These are phyloP conservation scores for Euphrasia confusa DNA, from an alignment of 257 asterid species.

Conservation along the genomic window DNA sequence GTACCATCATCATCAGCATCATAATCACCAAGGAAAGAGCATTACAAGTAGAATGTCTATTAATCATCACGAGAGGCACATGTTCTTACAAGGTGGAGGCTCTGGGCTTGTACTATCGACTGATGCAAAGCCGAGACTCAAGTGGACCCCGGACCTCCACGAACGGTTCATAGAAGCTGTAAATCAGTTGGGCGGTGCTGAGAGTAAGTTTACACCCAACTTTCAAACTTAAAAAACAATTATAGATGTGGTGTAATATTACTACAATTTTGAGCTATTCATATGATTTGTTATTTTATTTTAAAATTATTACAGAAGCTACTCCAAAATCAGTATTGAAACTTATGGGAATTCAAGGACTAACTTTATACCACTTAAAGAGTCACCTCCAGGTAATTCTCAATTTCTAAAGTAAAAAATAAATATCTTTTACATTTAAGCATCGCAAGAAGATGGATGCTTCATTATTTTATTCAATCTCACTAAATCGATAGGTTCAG, in stretches of 20 bases:
- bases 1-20: conserved; percentile 31
- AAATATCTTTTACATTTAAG: not conserved
- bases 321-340: conserved; percentile 96
- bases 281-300: conserved; percentile 26
- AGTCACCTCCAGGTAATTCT: conserved; percentile 92
- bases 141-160: conserved; percentile 94
- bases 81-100: conserved; percentile 75
- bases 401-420: not conserved
- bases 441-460: not conserved
- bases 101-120: conserved; percentile 91
- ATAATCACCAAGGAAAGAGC: conserved; percentile 49
- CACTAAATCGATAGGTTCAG: too few species aligned
- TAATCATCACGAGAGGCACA: conserved; percentile 52
- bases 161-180: conserved; percentile 91
- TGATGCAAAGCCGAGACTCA: conserved; percentile 95
- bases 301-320: conserved; percentile 56
- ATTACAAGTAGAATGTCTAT: conserved; percentile 54
- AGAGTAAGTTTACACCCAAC: conserved; percentile 48
- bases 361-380: conserved; percentile 87
- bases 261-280: conserved; percentile 20
- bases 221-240: conserved; percentile 13
- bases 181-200: conserved; percentile 97
- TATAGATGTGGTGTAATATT: not conserved
- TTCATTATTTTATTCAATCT: too few species aligned
- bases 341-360: conserved; percentile 92